Percentiles rank a stretch among this genome's conserved stretches.
These are phyloP conservation scores for Abrus precatorius DNA, from an alignment of 306 rosid genomes.

Conservation along the genomic window DNA sequence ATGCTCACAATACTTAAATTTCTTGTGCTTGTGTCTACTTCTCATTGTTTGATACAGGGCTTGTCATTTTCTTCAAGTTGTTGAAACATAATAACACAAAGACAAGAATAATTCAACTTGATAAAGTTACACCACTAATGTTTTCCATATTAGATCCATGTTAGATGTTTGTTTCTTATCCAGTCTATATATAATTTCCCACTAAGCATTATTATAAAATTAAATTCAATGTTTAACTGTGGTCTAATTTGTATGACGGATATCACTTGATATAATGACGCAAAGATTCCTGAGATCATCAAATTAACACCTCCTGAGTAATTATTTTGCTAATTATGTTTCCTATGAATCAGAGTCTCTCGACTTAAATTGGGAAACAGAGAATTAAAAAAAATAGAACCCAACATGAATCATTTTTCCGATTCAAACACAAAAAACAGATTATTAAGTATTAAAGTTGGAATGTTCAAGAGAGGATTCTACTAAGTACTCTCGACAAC, in stretches of 20 bases:
- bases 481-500: background rate
- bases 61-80: constrained; percentile 60
- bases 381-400: background rate
- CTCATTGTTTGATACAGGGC: constrained; percentile 42
- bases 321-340: background rate
- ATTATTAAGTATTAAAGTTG: background rate
- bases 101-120: constrained; percentile 37
- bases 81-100: constrained; percentile 28
- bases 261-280: constrained; percentile 38
- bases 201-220: constrained; percentile 19
- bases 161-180: constrained; percentile 40
- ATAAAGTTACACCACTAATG: constrained; percentile 43
- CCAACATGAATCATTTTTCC: background rate
- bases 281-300: constrained; percentile 48
- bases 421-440: background rate
- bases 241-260: background rate
- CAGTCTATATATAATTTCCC: constrained; percentile 37
- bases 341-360: background rate
- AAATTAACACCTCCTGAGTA: constrained; percentile 1
- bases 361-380: background rate
- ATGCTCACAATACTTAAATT: constrained; percentile 47
- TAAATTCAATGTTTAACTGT: constrained; percentile 4
- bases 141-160: constrained; percentile 46
- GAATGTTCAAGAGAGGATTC: background rate
- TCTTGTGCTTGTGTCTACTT: constrained; percentile 35